Evolutionary conservation across 768 basidiomycete genomes (phyloP).

Genomic region (Leccinum pellstonianum): DNA sequence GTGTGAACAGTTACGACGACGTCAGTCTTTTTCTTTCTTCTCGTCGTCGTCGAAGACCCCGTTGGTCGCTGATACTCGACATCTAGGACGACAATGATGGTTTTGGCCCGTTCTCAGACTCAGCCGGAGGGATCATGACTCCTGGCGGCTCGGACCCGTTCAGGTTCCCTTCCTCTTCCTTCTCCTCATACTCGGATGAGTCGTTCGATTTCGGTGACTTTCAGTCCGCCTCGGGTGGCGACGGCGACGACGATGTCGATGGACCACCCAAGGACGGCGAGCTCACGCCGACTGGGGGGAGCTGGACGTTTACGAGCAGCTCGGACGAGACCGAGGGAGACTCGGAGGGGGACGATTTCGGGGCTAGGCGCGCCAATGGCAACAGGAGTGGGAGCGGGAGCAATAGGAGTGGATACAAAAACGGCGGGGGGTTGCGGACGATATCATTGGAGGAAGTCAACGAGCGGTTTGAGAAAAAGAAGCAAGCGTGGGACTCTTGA

Average conservation of each 20-base stretch:
- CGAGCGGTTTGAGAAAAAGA: constrained; percentile 22
- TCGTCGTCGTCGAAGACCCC: neutral
- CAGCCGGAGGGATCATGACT: constrained; percentile 39
- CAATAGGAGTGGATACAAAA: constrained; percentile 11
- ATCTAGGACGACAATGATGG: constrained; percentile 49
- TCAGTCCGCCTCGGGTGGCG: constrained; percentile 40
- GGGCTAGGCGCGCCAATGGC: constrained; percentile 4
- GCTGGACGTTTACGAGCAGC: constrained; percentile 65
- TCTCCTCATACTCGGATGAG: constrained; percentile 58
- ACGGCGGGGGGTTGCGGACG: constrained; percentile 21
- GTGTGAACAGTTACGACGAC: constrained; percentile 45
- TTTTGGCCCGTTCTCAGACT: constrained; percentile 82
- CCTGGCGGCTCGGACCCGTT: constrained; percentile 53
- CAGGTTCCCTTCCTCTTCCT: constrained; percentile 41
- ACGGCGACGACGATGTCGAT: neutral
- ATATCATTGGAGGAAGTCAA: constrained; percentile 30
- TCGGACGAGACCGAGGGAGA: constrained; percentile 29
- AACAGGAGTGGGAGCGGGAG: neutral
- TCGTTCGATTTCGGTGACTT: constrained; percentile 83
- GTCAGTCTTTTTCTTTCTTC: constrained; percentile 33
- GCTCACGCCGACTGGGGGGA: constrained; percentile 63
- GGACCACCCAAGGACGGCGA: constrained; percentile 37
- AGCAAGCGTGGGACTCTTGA: constrained; percentile 18
- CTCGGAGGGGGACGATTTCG: constrained; percentile 34
- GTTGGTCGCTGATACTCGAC: neutral